A percentile compares a stretch with the other conserved stretches of the same genome.
Evolutionary conservation across 768 basidiomycete genomes (phyloP).

Genomic region (Clitopilus passeckerianus): DNA sequence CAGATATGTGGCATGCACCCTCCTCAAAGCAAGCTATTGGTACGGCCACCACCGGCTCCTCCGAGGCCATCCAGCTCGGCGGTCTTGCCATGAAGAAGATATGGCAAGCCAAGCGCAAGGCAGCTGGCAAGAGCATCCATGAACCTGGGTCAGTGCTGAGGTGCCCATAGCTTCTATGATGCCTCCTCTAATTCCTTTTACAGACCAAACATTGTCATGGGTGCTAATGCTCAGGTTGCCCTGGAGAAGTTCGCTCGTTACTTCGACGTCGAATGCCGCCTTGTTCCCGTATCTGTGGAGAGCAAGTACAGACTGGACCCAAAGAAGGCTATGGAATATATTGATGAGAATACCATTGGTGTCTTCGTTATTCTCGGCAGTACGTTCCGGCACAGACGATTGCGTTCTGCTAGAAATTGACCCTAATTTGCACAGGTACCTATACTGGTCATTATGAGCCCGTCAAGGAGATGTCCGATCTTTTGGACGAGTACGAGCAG

Average conservation of each 20-base stretch:
- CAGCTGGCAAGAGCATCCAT: slow-evolving; percentile 65
- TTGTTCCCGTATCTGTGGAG: slow-evolving; percentile 46
- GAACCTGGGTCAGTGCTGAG: slow-evolving; percentile 56
- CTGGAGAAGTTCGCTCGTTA: slow-evolving; percentile 71
- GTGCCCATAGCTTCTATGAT: neutral
- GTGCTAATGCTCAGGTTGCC: slow-evolving; percentile 70
- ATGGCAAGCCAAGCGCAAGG: slow-evolving; percentile 66
- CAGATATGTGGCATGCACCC: slow-evolving; percentile 68
- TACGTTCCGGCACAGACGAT: slow-evolving; percentile 10
- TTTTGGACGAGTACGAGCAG: slow-evolving; percentile 61
- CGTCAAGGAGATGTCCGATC: slow-evolving; percentile 79
- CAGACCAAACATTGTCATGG: slow-evolving; percentile 63
- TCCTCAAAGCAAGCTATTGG: slow-evolving; percentile 59
- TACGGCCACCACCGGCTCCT: slow-evolving; percentile 67
- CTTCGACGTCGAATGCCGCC: slow-evolving; percentile 62
- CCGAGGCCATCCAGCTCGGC: slow-evolving; percentile 71
- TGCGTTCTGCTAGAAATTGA: slow-evolving; percentile 42
- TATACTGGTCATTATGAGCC: slow-evolving; percentile 77
- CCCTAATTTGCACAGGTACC: slow-evolving; percentile 22
- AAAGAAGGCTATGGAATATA: slow-evolving; percentile 55
- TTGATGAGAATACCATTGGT: slow-evolving; percentile 76
- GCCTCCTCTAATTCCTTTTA: neutral
- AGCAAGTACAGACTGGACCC: slow-evolving; percentile 54
- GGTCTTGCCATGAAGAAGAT: slow-evolving; percentile 71
- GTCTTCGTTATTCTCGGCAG: slow-evolving; percentile 50